Conservation (phyloP, 768 basidiomycete genomes). For the Termitomyces sp. region DNA sequence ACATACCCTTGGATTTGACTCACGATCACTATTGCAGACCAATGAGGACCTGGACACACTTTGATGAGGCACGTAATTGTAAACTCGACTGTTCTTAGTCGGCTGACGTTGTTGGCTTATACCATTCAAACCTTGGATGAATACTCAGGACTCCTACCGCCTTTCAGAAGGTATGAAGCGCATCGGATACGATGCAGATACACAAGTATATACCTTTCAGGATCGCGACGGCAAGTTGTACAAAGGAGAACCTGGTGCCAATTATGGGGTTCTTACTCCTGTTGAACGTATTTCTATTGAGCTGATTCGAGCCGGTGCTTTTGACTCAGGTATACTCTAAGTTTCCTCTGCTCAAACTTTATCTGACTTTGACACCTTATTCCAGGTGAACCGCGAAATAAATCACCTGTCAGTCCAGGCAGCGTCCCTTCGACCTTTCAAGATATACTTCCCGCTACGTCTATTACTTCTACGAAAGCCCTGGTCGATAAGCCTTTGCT, state of each 20-base stretch:
- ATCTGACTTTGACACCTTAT: background rate
- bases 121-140: background rate
- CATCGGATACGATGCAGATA: conserved; percentile 52
- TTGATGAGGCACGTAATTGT: conserved; percentile 29
- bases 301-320: conserved; percentile 19
- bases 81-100: background rate
- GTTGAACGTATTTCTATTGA: conserved; percentile 21
- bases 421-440: conserved; percentile 33
- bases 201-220: conserved; percentile 44
- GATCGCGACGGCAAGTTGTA: conserved; percentile 44
- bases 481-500: conserved; percentile 14
- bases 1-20: background rate
- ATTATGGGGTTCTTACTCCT: conserved; percentile 41
- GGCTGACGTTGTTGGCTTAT: background rate
- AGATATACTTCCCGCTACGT: conserved; percentile 42
- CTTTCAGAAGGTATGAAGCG: conserved; percentile 47
- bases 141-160: conserved; percentile 31
- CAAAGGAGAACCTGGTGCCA: conserved; percentile 37
- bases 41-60: conserved; percentile 31
- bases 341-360: background rate
- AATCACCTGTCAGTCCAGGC: conserved; percentile 6
- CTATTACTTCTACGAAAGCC: conserved; percentile 39
- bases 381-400: conserved; percentile 4
- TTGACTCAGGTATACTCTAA: conserved; percentile 20
- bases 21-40: background rate